Percentiles rank a stretch among this genome's conserved stretches.
phyloP scores from a whole-genome alignment of 2,329 filamentous ascomycete species.

The Calycina marina region DNA sequence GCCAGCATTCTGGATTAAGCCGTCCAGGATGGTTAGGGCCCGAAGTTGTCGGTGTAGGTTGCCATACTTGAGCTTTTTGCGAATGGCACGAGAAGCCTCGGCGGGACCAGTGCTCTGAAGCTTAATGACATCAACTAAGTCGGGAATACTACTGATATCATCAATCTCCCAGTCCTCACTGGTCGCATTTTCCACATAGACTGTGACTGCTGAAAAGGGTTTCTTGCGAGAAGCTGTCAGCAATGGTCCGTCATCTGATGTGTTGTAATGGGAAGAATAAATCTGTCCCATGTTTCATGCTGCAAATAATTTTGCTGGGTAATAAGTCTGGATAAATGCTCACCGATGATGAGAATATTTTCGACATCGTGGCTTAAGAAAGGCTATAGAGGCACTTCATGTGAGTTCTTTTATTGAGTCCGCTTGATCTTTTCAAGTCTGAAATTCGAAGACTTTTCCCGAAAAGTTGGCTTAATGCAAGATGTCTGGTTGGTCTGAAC shows the following conservation, averaged over 20 bases:
- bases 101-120: conserved; percentile 75
- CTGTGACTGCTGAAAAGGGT: conserved; percentile 86
- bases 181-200: conserved; percentile 80
- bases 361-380: no score
- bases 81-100: conserved; percentile 80
- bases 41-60: conserved; percentile 85
- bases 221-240: conserved; percentile 43
- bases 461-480: no score
- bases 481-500: no score
- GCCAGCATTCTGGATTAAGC: conserved; percentile 87
- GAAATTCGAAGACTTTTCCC: no score
- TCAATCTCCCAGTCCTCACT: conserved; percentile 83
- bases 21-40: conserved; percentile 78
- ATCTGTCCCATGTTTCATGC: no score
- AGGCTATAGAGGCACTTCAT: no score
- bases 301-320: no score
- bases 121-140: conserved; percentile 86
- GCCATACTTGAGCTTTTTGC: conserved; percentile 98
- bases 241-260: no score
- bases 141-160: conserved; percentile 80
- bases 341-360: no score
- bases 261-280: neutral
- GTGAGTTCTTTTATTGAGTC: no score
- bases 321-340: no score
- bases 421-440: no score